phyloP scores from a whole-genome alignment of 768 basidiomycete genomes.

The Cubamyces sp. region DNA sequence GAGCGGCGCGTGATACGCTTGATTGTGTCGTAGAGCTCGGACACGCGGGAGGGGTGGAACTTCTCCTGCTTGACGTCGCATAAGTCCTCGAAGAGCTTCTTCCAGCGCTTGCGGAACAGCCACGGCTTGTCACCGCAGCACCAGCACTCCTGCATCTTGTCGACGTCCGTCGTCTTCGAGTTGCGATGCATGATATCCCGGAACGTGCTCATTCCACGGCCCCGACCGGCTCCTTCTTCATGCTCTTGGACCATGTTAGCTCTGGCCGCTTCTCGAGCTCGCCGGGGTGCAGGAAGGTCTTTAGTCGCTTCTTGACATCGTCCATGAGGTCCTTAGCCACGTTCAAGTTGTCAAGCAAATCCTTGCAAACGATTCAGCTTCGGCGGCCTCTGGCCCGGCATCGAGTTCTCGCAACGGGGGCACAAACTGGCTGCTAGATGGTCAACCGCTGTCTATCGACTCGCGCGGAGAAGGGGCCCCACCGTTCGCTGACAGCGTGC shows the following conservation, averaged over 20 bases:
- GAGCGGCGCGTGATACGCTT: conserved; percentile 91
- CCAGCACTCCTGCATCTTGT: conserved; percentile 97
- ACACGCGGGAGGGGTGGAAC: conserved; percentile 96
- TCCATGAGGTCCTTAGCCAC: conserved; percentile 99
- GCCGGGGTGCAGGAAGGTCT: conserved; percentile 92
- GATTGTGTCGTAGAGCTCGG: conserved; percentile 97
- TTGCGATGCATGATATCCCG: conserved; percentile 89
- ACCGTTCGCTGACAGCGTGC: conserved; percentile 22
- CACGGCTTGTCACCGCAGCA: conserved; percentile 97
- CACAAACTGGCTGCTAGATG: conserved; percentile 31
- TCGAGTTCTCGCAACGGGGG: conserved; percentile 41
- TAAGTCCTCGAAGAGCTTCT: conserved; percentile 97
- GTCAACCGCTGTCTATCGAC: conserved; percentile 44
- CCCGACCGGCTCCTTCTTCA: conserved; percentile 98
- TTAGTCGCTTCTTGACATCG: conserved; percentile 96
- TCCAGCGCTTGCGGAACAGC: conserved; percentile 94
- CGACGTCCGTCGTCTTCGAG: conserved; percentile 88
- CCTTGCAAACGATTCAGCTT: conserved; percentile 91
- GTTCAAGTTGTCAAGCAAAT: conserved; percentile 96
- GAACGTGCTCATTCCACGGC: conserved; percentile 92
- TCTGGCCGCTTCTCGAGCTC: conserved; percentile 95
- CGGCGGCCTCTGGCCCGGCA: conserved; percentile 46
- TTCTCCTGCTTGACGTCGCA: conserved; percentile 99
- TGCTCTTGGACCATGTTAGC: conserved; percentile 95
- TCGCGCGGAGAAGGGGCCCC: conserved; percentile 49